A percentile compares a stretch with the other conserved stretches of the same genome.
Evolutionary conservation across 805 yeast species (phyloP).

Genomic region (Kodamaea kakaduensis): DNA sequence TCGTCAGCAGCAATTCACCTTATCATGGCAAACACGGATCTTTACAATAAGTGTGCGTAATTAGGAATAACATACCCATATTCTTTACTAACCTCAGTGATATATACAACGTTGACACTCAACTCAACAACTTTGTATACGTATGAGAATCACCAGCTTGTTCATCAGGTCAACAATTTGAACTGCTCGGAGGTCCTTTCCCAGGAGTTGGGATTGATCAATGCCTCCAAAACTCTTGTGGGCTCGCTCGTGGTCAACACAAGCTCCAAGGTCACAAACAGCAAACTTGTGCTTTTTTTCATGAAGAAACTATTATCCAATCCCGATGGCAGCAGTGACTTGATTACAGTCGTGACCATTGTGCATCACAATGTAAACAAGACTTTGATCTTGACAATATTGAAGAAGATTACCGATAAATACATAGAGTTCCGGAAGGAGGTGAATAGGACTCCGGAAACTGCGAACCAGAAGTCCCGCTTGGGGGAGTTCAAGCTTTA

Average conservation of each 20-base stretch:
- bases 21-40: conserved; percentile 18
- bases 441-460: conserved; percentile 13
- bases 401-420: conserved; percentile 49
- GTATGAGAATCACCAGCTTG: conserved; percentile 46
- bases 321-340: conserved; percentile 43
- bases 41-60: conserved; percentile 24
- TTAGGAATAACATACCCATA: too few species aligned
- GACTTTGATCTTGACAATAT: conserved; percentile 42
- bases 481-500: conserved; percentile 51
- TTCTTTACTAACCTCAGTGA: conserved; percentile 30
- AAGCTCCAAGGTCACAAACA: conserved; percentile 21
- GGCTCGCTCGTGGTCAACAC: conserved; percentile 35
- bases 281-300: conserved; percentile 40
- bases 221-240: conserved; percentile 41
- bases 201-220: conserved; percentile 51
- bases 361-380: conserved; percentile 43
- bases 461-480: conserved; percentile 15
- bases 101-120: conserved; percentile 45
- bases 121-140: conserved; percentile 61
- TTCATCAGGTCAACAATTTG: conserved; percentile 38
- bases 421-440: conserved; percentile 41
- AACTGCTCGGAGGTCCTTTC: conserved; percentile 53
- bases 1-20: neutral
- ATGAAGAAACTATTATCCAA: conserved; percentile 43
- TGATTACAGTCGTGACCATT: conserved; percentile 49